These are phyloP conservation scores for Tetrapyrgos nigripes DNA, from an alignment of 1,284 basidiomycete species.

Conservation along the genomic window DNA sequence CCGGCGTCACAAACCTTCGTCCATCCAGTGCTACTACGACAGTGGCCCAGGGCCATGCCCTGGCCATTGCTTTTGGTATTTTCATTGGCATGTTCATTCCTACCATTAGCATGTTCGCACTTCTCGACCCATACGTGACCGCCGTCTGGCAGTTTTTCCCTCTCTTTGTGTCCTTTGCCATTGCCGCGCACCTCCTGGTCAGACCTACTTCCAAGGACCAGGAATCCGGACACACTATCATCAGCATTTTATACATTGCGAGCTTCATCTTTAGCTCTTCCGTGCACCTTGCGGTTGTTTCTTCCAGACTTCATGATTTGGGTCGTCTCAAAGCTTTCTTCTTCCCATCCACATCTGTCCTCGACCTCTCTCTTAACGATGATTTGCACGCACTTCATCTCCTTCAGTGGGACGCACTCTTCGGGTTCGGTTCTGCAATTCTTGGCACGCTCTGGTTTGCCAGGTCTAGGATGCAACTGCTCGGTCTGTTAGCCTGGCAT, in stretches of 20 bases:
- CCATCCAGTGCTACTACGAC: conserved; percentile 8
- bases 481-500: conserved; percentile 41
- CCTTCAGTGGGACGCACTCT: conserved; percentile 39
- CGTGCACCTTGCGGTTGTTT: conserved; percentile 40
- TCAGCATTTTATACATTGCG: conserved; percentile 37
- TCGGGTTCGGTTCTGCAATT: conserved; percentile 28
- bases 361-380: conserved; percentile 18
- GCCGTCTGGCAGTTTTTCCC: conserved; percentile 51
- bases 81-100: conserved; percentile 42
- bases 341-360: conserved; percentile 27
- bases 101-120: conserved; percentile 36
- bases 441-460: conserved; percentile 39
- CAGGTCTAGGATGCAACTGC: conserved; percentile 5
- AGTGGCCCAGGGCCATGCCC: conserved; percentile 41
- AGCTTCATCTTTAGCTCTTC: conserved; percentile 39
- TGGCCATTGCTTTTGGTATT: conserved; percentile 45
- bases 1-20: conserved; percentile 23
- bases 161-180: conserved; percentile 33
- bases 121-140: conserved; percentile 34
- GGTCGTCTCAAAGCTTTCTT: conserved; percentile 29
- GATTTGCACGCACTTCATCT: conserved; percentile 25
- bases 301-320: conserved; percentile 31
- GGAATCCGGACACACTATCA: conserved; percentile 38
- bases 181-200: conserved; percentile 25
- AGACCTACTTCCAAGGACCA: conserved; percentile 27